These are phyloP conservation scores for Paramecium biaurelia DNA, from an alignment of 73 alveolate genomes.

Conservation along the genomic window DNA sequence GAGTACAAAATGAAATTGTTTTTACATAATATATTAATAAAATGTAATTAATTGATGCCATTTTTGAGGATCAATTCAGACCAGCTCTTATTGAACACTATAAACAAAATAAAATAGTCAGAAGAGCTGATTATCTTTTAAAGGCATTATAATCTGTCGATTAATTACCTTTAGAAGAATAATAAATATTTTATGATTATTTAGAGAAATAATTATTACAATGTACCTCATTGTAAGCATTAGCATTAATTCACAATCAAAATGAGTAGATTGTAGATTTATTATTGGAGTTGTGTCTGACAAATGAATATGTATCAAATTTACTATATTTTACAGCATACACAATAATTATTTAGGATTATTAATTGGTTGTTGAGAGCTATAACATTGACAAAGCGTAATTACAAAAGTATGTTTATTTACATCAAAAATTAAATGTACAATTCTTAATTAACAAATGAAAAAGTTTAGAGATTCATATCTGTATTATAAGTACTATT, in stretches of 20 bases:
- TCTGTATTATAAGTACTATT: not conserved
- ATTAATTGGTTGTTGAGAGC: not conserved
- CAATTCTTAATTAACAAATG: not conserved
- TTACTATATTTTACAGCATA: not conserved
- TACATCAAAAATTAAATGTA: conserved; percentile 10
- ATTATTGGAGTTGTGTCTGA: not conserved
- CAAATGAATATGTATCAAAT: not conserved
- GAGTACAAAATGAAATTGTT: not conserved
- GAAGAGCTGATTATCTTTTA: not conserved
- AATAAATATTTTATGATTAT: not conserved
- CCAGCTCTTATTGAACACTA: not conserved
- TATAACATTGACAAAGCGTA: not conserved
- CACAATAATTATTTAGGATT: not conserved
- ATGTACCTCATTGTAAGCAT: not conserved
- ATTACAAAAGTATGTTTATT: not conserved
- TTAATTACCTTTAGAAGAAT: not conserved
- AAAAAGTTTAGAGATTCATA: not conserved
- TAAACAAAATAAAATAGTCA: not conserved
- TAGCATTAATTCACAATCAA: not conserved
- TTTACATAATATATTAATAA: not conserved
- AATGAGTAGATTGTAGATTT: not conserved
- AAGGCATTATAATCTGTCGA: not conserved
- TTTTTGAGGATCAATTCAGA: not conserved
- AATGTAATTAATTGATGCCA: not conserved
- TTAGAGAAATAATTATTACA: not conserved